Conservation (phyloP, 768 basidiomycete species). For the Serendipita vermifera region DNA sequence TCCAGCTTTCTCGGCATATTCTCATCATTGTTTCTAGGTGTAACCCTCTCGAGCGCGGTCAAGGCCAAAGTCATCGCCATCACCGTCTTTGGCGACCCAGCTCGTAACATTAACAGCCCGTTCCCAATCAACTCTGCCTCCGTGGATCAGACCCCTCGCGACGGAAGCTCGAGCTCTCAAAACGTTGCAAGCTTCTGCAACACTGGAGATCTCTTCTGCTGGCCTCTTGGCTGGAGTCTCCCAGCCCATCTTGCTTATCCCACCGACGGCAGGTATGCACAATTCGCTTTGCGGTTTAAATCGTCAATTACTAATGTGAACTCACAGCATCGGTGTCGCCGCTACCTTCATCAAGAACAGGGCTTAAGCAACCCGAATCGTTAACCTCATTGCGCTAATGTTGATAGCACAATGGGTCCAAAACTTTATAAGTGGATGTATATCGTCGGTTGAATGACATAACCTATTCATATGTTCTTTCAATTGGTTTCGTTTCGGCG, state of each 20-base stretch:
- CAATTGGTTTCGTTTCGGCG: no score
- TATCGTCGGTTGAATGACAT: no score
- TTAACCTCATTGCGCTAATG: no score
- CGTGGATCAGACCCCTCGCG: neutral
- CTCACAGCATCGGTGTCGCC: no score
- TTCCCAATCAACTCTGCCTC: neutral
- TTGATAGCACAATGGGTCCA: no score
- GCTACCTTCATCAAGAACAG: no score
- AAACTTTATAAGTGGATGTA: no score
- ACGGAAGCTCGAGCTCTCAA: constrained; percentile 5
- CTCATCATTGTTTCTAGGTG: neutral
- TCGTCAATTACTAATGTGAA: no score
- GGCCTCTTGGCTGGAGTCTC: neutral
- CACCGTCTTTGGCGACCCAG: neutral
- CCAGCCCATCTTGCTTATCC: neutral
- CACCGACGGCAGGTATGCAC: constrained; percentile 1
- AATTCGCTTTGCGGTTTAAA: no score
- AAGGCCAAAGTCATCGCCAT: neutral
- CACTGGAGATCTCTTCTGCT: neutral
- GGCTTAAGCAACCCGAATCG: no score
- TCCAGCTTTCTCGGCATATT: neutral
- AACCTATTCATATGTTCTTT: no score
- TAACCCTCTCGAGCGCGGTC: neutral
- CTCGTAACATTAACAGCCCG: neutral
- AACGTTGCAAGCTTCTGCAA: constrained; percentile 3